Base-by-base conservation (phyloP, 2,329 filamentous ascomycete species). In the Hypoxylon sp. region DNA sequence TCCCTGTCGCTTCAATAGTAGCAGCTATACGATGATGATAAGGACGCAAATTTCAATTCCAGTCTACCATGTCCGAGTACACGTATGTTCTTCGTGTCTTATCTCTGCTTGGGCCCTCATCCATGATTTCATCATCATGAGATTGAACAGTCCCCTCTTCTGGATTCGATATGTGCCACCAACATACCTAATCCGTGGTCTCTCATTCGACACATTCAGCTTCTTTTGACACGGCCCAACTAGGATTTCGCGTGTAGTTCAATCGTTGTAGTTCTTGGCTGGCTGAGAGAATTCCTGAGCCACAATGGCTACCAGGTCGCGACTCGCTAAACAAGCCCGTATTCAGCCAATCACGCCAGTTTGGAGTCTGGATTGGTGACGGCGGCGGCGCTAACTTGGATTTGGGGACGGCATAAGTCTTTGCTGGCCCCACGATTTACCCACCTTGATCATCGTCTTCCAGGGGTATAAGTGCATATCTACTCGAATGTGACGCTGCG, bases 271-370 rank as follows among this genome's bases (percentile, higher is more conserved):
- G 6, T 31, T 37, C 36, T 34, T 38, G 32, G 44, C 35, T 43
- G 38, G 43, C 34, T n/a, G n/a, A n/a, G n/a, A n/a, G n/a, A 50
- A 26, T 45, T 20, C 32, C 42, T 13, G 12, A 40, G 32, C 32
- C 27, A 37, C 32, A 27, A 19, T 38, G 13, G 41, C n/a, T n/a
- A n/a, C n/a, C n/a, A n/a, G n/a, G n/a, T n/a, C 30, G 25, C 25
- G 37, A 43, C 46, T 57, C 55, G 54, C 54, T 51, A 54, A 57
- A 36, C 45, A 32, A 48, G 43, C 36, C 44, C 15, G 20, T 41
- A 31, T 37, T 41, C 44, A 41, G 34, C 55, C 45, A 54, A 54
- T 54, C 37, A 43, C 52, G 27, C 52, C 12, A 47, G 23, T 29
- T 38, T 34, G 29, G 15, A 26, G n/a, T 9, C 38, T n/a, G 42